A percentile compares a stretch with the other conserved stretches of the same genome.
Evolutionary conservation across 2,329 filamentous ascomycete genomes (phyloP).

Genomic region (Dothideomycetidae sp.): DNA sequence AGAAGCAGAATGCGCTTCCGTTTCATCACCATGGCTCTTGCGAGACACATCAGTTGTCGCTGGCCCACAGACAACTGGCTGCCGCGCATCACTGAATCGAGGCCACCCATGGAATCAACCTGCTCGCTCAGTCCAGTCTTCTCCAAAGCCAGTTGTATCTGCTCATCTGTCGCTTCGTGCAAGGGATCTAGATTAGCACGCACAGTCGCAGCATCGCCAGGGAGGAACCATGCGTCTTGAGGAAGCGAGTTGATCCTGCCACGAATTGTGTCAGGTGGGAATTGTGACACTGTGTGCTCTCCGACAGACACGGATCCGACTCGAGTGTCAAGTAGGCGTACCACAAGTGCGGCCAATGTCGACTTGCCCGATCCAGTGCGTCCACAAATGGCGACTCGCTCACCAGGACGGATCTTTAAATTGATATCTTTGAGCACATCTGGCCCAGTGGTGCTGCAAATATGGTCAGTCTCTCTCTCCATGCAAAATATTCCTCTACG

Average conservation of each 20-base stretch:
- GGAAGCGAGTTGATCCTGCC: slow-evolving; percentile 32
- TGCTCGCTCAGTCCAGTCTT: slow-evolving; percentile 29
- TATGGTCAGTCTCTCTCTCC: too few species aligned
- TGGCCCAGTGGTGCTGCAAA: background rate
- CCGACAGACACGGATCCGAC: slow-evolving; percentile 34
- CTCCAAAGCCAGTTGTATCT: slow-evolving; percentile 29
- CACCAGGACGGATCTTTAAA: slow-evolving; percentile 32
- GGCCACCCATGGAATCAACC: slow-evolving; percentile 20
- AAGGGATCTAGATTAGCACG: slow-evolving; percentile 36
- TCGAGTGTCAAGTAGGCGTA: slow-evolving; percentile 34
- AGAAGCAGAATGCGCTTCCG: slow-evolving; percentile 27
- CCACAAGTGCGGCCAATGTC: slow-evolving; percentile 33
- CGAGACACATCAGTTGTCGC: slow-evolving; percentile 36
- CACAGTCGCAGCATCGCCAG: slow-evolving; percentile 33
- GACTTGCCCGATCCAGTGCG: slow-evolving; percentile 41
- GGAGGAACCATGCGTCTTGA: slow-evolving; percentile 38
- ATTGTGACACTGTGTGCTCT: slow-evolving; percentile 29
- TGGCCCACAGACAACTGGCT: slow-evolving; percentile 32
- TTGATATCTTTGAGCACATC: slow-evolving; percentile 30
- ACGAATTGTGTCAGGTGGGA: slow-evolving; percentile 33
- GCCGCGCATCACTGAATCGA: slow-evolving; percentile 24
- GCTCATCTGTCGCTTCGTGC: slow-evolving; percentile 22
- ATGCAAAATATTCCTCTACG: slow-evolving; percentile 4
- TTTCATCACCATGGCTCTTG: slow-evolving; percentile 30
- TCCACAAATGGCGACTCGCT: slow-evolving; percentile 38